Percentiles rank a stretch among this genome's conserved stretches.
Conservation (phyloP, 1,284 basidiomycete genomes). For the Austroboletus olivaceoglutinosus region DNA sequence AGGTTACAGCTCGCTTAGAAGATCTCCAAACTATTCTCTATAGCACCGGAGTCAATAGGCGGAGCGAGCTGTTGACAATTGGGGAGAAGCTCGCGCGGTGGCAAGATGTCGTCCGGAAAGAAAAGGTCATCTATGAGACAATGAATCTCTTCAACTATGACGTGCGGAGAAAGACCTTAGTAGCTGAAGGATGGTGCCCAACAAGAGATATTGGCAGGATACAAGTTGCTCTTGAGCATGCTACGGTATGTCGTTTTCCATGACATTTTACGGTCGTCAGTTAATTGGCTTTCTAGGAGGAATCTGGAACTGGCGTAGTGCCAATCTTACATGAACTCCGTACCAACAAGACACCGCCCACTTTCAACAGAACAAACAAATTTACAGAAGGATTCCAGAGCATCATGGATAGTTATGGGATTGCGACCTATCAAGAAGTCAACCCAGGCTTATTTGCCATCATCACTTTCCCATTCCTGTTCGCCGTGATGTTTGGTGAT, state of each 20-base stretch:
- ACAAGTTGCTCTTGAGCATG: constrained; percentile 86
- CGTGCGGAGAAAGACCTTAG: constrained; percentile 88
- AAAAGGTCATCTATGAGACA: constrained; percentile 95
- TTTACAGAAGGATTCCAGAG: constrained; percentile 98
- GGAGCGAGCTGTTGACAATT: constrained; percentile 82
- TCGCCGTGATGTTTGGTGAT: constrained; percentile 99
- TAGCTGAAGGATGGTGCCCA: constrained; percentile 98
- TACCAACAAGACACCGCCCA: constrained; percentile 92
- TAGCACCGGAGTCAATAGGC: constrained; percentile 85
- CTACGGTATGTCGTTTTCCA: constrained; percentile 64
- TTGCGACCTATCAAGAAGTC: constrained; percentile 94
- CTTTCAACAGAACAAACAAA: constrained; percentile 93
- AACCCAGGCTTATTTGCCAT: constrained; percentile 96
- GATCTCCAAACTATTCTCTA: constrained; percentile 90
- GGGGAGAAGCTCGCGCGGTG: constrained; percentile 87
- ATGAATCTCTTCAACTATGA: constrained; percentile 96
- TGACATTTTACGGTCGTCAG: neutral
- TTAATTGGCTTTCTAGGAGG: constrained; percentile 57
- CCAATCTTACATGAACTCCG: constrained; percentile 91
- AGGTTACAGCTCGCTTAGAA: constrained; percentile 88
- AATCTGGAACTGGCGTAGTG: constrained; percentile 88
- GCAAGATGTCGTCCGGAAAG: constrained; percentile 93
- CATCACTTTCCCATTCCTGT: constrained; percentile 97
- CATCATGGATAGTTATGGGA: constrained; percentile 97
- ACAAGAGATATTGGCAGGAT: constrained; percentile 86